Conservation (phyloP, 768 basidiomycete species). For the Pisolithus albus region DNA sequence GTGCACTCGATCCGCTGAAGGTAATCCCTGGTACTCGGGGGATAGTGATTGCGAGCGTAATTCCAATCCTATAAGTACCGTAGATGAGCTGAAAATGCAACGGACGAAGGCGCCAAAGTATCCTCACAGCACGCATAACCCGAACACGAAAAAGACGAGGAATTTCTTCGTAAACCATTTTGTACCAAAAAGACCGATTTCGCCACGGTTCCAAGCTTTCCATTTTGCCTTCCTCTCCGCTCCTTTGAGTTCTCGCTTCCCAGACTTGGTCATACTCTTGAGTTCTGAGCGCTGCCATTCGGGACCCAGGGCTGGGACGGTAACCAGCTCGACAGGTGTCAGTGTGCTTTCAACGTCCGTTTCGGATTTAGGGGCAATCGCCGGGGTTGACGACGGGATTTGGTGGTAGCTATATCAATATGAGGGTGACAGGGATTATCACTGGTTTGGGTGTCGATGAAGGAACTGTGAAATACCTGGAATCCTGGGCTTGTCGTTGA, state of each 20-base stretch:
- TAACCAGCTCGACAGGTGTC: conserved; percentile 77
- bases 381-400: conserved; percentile 26
- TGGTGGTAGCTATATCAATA: conserved; percentile 37
- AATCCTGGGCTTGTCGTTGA: conserved; percentile 25
- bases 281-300: conserved; percentile 85
- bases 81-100: not conserved
- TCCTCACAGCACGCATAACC: conserved; percentile 48
- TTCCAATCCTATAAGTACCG: conserved; percentile 41
- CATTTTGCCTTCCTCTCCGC: conserved; percentile 52
- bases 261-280: conserved; percentile 67
- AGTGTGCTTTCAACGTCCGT: conserved; percentile 28
- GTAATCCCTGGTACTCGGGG: conserved; percentile 74
- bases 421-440: too few species aligned
- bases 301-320: conserved; percentile 84
- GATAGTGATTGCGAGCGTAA: conserved; percentile 72
- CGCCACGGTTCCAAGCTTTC: conserved; percentile 72
- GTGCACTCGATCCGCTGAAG: conserved; percentile 53
- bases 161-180: conserved; percentile 68
- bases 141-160: conserved; percentile 64
- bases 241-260: conserved; percentile 53
- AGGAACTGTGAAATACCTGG: conserved; percentile 38
- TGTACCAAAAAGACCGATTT: conserved; percentile 70
- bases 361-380: conserved; percentile 29
- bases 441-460: not conserved
- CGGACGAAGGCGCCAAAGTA: not conserved